These are phyloP conservation scores for Fraxinus cuspidata DNA, from an alignment of 257 asterid genomes.

Conservation along the genomic window DNA sequence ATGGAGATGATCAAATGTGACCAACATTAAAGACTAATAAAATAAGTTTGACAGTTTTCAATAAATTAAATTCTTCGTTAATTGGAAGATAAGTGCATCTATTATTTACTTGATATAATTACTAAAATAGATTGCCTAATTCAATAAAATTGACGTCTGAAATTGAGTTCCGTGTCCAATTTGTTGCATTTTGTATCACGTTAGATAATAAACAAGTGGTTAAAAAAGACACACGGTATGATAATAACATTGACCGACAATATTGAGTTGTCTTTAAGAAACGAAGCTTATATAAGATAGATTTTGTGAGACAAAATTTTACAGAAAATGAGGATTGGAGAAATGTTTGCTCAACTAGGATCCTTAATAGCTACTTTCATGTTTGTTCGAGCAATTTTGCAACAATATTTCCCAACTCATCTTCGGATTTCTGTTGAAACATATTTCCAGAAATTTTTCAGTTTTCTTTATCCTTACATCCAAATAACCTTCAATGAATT, in stretches of 20 bases:
- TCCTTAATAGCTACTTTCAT: conserved; percentile 30
- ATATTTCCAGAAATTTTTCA: conserved; percentile 12
- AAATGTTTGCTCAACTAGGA: conserved; percentile 33
- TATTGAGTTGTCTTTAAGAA: not conserved
- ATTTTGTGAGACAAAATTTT: not conserved
- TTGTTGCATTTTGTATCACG: not conserved
- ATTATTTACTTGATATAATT: no score
- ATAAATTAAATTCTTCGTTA: no score
- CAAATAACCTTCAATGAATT: conserved; percentile 45
- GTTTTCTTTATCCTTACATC: conserved; percentile 37
- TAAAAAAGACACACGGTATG: not conserved
- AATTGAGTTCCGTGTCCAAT: no score
- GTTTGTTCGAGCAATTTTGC: conserved; percentile 32
- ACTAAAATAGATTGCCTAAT: no score
- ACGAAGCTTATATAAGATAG: not conserved
- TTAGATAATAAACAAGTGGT: not conserved
- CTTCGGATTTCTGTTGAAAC: conserved; percentile 16
- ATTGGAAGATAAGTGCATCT: no score
- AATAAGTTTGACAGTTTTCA: no score
- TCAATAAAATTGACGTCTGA: no score
- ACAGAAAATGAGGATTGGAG: conserved; percentile 28
- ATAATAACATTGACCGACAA: not conserved
- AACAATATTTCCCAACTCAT: conserved; percentile 35
- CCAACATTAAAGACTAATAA: no score
- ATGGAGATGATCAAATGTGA: no score